Evolutionary conservation across 106 monocot genomes (phyloP).

Genomic region (Chionographis japonica): DNA sequence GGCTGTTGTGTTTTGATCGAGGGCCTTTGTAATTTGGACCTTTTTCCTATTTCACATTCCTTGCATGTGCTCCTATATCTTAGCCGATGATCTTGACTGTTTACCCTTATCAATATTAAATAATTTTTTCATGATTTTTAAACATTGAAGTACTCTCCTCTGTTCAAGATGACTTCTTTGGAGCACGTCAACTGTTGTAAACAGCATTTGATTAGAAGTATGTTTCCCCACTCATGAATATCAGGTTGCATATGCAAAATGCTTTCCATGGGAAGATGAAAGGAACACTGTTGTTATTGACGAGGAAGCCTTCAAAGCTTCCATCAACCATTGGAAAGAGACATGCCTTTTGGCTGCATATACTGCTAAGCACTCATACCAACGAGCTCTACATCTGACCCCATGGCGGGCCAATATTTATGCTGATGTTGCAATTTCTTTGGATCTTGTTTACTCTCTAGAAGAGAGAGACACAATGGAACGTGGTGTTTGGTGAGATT

Average conservation of each 20-base stretch:
- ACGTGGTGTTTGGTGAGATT: constrained; percentile 44
- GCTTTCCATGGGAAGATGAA: constrained; percentile 72
- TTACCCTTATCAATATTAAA: too few relatives aligned
- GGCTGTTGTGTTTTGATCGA: too few relatives aligned
- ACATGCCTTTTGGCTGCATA: constrained; percentile 46
- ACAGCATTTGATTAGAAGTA: background rate
- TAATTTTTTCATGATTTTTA: too few relatives aligned
- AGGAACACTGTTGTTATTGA: constrained; percentile 20
- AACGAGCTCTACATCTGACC: constrained; percentile 75
- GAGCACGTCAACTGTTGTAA: background rate
- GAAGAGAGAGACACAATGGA: constrained; percentile 26
- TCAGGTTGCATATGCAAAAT: constrained; percentile 81
- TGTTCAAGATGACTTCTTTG: constrained; percentile 1
- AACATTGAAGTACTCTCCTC: too few relatives aligned
- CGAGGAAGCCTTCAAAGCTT: constrained; percentile 33
- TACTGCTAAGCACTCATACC: constrained; percentile 61
- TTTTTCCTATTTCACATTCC: too few relatives aligned
- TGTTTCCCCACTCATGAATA: background rate
- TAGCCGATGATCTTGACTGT: too few relatives aligned
- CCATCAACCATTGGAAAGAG: constrained; percentile 58
- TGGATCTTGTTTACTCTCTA: constrained; percentile 46
- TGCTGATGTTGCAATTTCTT: constrained; percentile 59
- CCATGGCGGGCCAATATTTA: constrained; percentile 93
- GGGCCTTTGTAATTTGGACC: too few relatives aligned
- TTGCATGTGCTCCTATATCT: too few relatives aligned